Conservation (phyloP, 495 filamentous ascomycete species). For the Daldinia childiae region DNA sequence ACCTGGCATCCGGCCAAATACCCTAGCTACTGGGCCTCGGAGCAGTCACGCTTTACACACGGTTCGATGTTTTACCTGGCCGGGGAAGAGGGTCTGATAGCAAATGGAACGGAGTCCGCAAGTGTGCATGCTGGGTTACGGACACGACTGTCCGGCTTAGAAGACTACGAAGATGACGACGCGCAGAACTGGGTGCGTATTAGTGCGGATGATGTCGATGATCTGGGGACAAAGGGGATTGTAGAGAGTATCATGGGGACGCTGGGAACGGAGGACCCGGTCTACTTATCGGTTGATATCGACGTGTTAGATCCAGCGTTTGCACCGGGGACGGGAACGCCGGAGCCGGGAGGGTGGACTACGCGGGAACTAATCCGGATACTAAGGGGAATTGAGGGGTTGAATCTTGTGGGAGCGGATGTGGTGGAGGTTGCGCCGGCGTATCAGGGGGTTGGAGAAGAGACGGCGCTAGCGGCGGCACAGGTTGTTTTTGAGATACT, state of each 20-base stretch:
- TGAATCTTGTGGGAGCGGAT: slow-evolving; percentile 79
- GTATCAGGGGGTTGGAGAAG: slow-evolving; percentile 85
- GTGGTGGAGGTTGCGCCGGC: slow-evolving; percentile 89
- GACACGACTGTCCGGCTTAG: slow-evolving; percentile 73
- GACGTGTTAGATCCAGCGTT: slow-evolving; percentile 78
- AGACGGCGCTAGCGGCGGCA: slow-evolving; percentile 83
- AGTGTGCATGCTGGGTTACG: slow-evolving; percentile 82
- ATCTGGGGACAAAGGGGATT: slow-evolving; percentile 66
- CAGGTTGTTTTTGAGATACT: slow-evolving; percentile 85
- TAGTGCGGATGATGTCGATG: slow-evolving; percentile 76
- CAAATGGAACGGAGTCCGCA: slow-evolving; percentile 64
- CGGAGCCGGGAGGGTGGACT: slow-evolving; percentile 79
- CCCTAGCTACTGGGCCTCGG: slow-evolving; percentile 73
- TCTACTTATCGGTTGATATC: slow-evolving; percentile 80
- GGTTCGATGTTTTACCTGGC: slow-evolving; percentile 89
- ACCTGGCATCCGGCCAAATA: slow-evolving; percentile 87
- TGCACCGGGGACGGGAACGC: slow-evolving; percentile 77
- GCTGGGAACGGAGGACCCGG: slow-evolving; percentile 68
- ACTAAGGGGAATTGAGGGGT: slow-evolving; percentile 70
- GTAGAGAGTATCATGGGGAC: slow-evolving; percentile 66
- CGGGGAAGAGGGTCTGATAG: slow-evolving; percentile 75
- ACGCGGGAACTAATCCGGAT: slow-evolving; percentile 76
- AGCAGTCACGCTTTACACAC: slow-evolving; percentile 80
- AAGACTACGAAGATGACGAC: slow-evolving; percentile 72
- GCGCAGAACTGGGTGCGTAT: slow-evolving; percentile 72